Percentiles rank a stretch among this genome's conserved stretches.
phyloP scores from a whole-genome alignment of 371 early-diverging fungal genomes.

The Actinomucor elegans region DNA sequence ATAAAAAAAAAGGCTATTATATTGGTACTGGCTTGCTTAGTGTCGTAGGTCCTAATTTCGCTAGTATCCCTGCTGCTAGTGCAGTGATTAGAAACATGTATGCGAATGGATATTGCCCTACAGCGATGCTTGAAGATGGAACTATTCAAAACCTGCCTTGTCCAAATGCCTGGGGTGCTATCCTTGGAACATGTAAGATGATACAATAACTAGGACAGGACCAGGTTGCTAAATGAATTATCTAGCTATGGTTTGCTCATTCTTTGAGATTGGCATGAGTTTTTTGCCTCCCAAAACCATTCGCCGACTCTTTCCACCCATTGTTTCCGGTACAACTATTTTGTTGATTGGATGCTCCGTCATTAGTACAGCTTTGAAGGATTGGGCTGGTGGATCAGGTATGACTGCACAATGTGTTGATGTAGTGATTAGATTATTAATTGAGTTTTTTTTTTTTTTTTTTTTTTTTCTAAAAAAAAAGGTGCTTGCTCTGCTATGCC shows the following conservation, averaged over 20 bases:
- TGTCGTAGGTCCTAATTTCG: conserved; percentile 60
- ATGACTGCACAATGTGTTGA: conserved; percentile 12
- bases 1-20: conserved; percentile 30
- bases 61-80: conserved; percentile 45
- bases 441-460: too few species aligned
- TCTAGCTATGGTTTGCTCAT: conserved; percentile 50
- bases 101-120: conserved; percentile 45
- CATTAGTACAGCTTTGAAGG: conserved; percentile 50
- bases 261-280: conserved; percentile 55
- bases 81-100: conserved; percentile 45
- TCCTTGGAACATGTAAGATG: conserved; percentile 55
- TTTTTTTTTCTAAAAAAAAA: too few species aligned
- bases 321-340: conserved; percentile 61
- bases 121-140: conserved; percentile 42
- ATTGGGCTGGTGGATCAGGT: conserved; percentile 65
- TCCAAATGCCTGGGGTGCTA: conserved; percentile 59
- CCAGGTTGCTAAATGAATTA: not conserved
- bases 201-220: too few species aligned
- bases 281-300: conserved; percentile 59
- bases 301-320: conserved; percentile 58
- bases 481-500: conserved; percentile 43
- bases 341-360: conserved; percentile 60
- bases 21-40: conserved; percentile 59
- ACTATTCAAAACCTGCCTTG: conserved; percentile 48
- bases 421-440: too few species aligned